Evolutionary conservation across 2,329 filamentous ascomycete species (phyloP).

Genomic region (Hypomyces perniciosus): DNA sequence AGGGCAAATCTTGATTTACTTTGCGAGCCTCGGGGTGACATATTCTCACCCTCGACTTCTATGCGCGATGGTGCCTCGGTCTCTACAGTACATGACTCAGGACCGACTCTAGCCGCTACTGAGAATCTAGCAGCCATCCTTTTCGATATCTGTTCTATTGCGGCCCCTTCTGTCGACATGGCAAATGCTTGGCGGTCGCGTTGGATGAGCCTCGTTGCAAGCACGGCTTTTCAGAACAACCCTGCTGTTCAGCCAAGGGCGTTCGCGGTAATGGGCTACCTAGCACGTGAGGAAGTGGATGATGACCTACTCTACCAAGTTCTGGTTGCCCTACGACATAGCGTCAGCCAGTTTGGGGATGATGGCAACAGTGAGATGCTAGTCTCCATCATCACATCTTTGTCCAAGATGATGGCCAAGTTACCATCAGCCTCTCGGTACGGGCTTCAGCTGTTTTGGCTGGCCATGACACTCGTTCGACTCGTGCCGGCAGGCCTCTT

Average conservation of each 20-base stretch:
- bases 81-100: slow-evolving; percentile 48
- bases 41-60: slow-evolving; percentile 45
- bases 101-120: slow-evolving; percentile 47
- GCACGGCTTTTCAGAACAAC: slow-evolving; percentile 67
- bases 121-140: slow-evolving; percentile 57
- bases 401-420: slow-evolving; percentile 68
- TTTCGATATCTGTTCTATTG: slow-evolving; percentile 57
- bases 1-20: slow-evolving; percentile 51
- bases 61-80: slow-evolving; percentile 49
- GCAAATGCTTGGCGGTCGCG: slow-evolving; percentile 64
- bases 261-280: slow-evolving; percentile 65
- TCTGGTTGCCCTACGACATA: slow-evolving; percentile 59
- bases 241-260: slow-evolving; percentile 64
- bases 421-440: slow-evolving; percentile 61
- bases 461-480: slow-evolving; percentile 60
- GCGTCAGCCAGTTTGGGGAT: slow-evolving; percentile 58
- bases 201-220: slow-evolving; percentile 69
- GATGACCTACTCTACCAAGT: slow-evolving; percentile 67
- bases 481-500: slow-evolving; percentile 58
- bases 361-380: slow-evolving; percentile 63
- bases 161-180: slow-evolving; percentile 58
- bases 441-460: slow-evolving; percentile 63
- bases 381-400: slow-evolving; percentile 58
- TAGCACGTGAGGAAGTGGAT: slow-evolving; percentile 65
- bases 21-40: slow-evolving; percentile 53